A percentile compares a stretch with the other conserved stretches of the same genome.
These are phyloP conservation scores for Acer saccharum DNA, from an alignment of 345 rosid species.

Conservation along the genomic window DNA sequence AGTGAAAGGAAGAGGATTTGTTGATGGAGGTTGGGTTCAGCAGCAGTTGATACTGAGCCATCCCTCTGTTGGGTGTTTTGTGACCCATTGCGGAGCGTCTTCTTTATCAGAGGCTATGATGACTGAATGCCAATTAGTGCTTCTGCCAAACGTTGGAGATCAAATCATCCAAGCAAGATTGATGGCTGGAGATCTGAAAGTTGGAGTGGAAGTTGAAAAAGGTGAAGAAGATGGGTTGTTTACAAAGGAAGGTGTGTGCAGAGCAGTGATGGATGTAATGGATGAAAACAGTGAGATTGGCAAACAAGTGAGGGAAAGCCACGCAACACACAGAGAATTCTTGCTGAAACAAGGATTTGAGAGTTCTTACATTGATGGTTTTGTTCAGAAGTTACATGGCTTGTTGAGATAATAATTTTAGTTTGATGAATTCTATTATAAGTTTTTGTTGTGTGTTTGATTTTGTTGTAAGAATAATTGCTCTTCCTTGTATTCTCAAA, in stretches of 20 bases:
- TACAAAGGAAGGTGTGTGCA: conserved; percentile 27
- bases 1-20: too few relatives aligned
- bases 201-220: conserved; percentile 10
- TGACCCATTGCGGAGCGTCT: too few relatives aligned
- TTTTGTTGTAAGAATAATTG: too few relatives aligned
- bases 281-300: conserved; percentile 30
- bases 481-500: too few relatives aligned
- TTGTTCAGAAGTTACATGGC: conserved; percentile 12
- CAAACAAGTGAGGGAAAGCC: conserved; percentile 25
- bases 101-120: too few relatives aligned
- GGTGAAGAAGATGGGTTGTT: conserved; percentile 36
- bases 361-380: conserved; percentile 23
- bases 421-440: neutral
- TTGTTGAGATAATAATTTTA: neutral
- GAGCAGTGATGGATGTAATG: conserved; percentile 34
- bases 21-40: too few relatives aligned
- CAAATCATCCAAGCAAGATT: conserved; percentile 43
- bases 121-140: too few relatives aligned
- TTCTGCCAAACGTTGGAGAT: conserved; percentile 35
- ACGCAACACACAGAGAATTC: conserved; percentile 30
- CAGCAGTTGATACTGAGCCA: too few relatives aligned
- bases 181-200: conserved; percentile 31
- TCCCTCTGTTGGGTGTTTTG: too few relatives aligned
- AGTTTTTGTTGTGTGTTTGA: too few relatives aligned
- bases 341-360: conserved; percentile 26